Conservation (phyloP, 805 yeast species). For the Starmera quercuum region DNA sequence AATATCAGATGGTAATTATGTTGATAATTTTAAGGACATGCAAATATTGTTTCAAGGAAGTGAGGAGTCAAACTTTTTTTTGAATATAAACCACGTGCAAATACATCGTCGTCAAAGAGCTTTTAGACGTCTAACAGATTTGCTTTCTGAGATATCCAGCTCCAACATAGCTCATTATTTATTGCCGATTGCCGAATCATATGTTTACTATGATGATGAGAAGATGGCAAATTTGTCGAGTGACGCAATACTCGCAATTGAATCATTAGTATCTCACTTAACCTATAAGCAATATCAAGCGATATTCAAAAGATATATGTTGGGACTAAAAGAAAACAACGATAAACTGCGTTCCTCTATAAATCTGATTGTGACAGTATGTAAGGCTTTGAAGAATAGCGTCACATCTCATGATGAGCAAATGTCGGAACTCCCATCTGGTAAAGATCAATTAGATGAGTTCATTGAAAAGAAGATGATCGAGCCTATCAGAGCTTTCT, state of each 20-base stretch:
- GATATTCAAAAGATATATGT: slow-evolving; percentile 58
- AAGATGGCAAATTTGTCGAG: slow-evolving; percentile 53
- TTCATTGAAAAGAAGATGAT: slow-evolving; percentile 51
- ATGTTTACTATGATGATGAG: slow-evolving; percentile 53
- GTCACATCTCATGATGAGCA: slow-evolving; percentile 17
- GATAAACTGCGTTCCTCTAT: slow-evolving; percentile 51
- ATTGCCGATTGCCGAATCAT: slow-evolving; percentile 80
- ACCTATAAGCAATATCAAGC: slow-evolving; percentile 81
- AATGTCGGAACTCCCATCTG: slow-evolving; percentile 28
- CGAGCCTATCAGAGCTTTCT: slow-evolving; percentile 51
- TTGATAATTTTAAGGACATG: slow-evolving; percentile 57
- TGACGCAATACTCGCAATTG: slow-evolving; percentile 59
- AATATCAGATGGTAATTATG: slow-evolving; percentile 38
- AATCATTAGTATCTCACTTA: slow-evolving; percentile 46
- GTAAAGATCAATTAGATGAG: slow-evolving; percentile 28
- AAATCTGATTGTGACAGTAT: slow-evolving; percentile 46
- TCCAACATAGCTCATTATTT: slow-evolving; percentile 69
- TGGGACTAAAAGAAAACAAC: slow-evolving; percentile 37
- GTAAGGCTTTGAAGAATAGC: slow-evolving; percentile 40
- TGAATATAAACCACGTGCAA: slow-evolving; percentile 77
- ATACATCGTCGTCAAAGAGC: slow-evolving; percentile 82
- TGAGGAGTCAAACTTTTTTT: slow-evolving; percentile 79
- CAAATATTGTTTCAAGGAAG: slow-evolving; percentile 49
- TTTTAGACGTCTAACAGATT: slow-evolving; percentile 50
- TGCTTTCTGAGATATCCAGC: slow-evolving; percentile 39